Base-by-base conservation (phyloP, 202 grass and related monocot species). In the Carex sylvatica region DNA sequence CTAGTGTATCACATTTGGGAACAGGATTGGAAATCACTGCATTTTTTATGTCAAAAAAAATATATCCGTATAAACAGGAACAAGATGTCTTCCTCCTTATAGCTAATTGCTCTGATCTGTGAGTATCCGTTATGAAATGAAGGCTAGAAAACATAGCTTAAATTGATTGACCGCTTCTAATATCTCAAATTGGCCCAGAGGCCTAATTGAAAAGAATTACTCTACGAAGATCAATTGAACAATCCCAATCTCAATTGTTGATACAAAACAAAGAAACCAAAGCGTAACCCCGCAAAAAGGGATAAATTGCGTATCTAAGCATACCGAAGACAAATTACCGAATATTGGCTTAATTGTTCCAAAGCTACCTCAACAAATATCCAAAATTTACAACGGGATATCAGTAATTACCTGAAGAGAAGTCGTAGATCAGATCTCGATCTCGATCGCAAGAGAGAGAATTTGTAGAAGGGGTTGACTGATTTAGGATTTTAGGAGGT, bases 401-500 rank as follows among this genome's bases (percentile, higher is more conserved):
- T 56, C 26, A 52, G 52, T 35, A 31, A 59, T 77, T 59, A 77
- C 74, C 74, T 59, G 74, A 58, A 19, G 74, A 20, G 74, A 58
- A 77, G 22, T 28, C 26, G 3, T 35, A 38, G 74, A 77, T 77
- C 74, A 38, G 52, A 58, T 55, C 33, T 40, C 38, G 38, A 40
- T 40, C 51, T 15, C 51, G 53, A 77, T 51, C 6, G 69, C 22
- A 52, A 77, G 24, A 74, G 70, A 77, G 74, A 58, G 53, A 77
- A 38, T 77, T 77, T 6, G 52, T n/a, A 33, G 51, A 55, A 0
- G 53, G 73, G 74, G 74, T 77, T 77, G 74, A 77, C 74, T 77
- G 74, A 38, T 77, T 59, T 77, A 59, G 28, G 30, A 77, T 77
- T 77, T 38, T 77, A 59, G 52, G 73, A 58, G 28, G 74, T 77